Evolutionary conservation across 2,329 filamentous ascomycete genomes (phyloP), one percentile per base, ranked within the genome.

Genomic region (Aspergillus sp.): DNA sequence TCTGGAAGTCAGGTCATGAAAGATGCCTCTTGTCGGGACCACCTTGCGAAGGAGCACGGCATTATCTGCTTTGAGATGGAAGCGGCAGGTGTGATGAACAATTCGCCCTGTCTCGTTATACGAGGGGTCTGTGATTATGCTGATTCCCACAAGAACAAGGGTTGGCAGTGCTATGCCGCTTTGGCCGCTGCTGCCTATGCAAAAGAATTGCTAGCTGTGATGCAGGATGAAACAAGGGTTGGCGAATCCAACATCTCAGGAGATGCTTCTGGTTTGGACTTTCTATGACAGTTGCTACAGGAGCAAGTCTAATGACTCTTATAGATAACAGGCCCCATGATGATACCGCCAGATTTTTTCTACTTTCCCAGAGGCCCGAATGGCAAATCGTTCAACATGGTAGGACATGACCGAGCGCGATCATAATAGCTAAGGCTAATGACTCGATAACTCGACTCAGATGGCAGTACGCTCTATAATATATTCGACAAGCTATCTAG

Each of bases 41-140:
- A 28, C 19, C 7, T 57, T 7, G 58, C 55, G 6, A 13, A 41
- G 5, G 23, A 30, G 13, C 22, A 28, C 11, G 47, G 28, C 4
- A 56, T 60, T 38, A 31, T 60, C n/a, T 60, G 58, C 34, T 48
- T 55, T 55, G 34, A 38, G 13, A 38, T 38, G 57, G 52, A 60
- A 38, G 51, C 57, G 25, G 57, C 57, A 3, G 58, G 58, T 4
- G 28, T 60, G 52, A 56, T 56, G 58, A 49, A 60, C 13, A 43
- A n/a, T 7, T 50, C 47, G 8, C 57, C 57, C 25, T 38, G 34
- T 38, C 34, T 38, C 11, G 34, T 38, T 38, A 38, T 38, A 11
- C 34, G 34, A 11, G 34, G 34, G 13, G 11, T 38, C 34, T 38
- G 34, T 38, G 34, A 38, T 38, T 38, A 38, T 38, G 34, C 34